Conservation (phyloP, 2,329 filamentous ascomycete species). For the Colletotrichum orbiculare region DNA sequence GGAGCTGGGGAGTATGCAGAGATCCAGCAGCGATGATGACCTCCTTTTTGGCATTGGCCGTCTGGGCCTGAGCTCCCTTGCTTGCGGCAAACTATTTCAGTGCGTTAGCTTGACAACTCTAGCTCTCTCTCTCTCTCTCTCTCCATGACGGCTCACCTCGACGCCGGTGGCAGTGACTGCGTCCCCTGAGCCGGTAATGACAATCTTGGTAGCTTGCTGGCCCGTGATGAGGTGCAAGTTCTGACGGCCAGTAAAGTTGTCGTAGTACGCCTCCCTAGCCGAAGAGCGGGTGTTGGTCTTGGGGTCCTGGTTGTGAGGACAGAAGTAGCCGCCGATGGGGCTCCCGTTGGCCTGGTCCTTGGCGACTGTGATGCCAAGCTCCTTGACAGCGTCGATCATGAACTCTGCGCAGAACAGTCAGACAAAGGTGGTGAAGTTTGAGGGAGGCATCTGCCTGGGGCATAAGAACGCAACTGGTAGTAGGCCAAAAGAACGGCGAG, state of each 20-base stretch:
- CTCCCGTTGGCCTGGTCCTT: conserved; percentile 36
- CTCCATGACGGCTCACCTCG: conserved; percentile 21
- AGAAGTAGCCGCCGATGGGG: conserved; percentile 39
- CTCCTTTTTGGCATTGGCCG: conserved; percentile 45
- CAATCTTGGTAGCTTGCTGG: conserved; percentile 43
- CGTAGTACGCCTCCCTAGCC: conserved; percentile 44
- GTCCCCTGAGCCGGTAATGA: conserved; percentile 24
- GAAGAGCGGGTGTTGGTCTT: conserved; percentile 43
- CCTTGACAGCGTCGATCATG: conserved; percentile 38
- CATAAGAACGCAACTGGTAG: conserved; percentile 39
- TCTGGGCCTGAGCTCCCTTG: conserved; percentile 9
- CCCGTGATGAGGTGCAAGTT: conserved; percentile 45
- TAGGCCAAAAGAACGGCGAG: conserved; percentile 46
- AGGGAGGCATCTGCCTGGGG: too few species aligned
- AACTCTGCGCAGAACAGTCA: conserved; percentile 23
- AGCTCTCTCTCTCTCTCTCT: not conserved
- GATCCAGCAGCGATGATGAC: conserved; percentile 55
- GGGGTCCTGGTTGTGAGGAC: conserved; percentile 40
- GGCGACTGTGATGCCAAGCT: conserved; percentile 35
- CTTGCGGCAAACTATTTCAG: conserved; percentile 19
- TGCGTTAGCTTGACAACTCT: not conserved
- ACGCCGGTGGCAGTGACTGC: conserved; percentile 36
- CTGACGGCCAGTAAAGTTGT: conserved; percentile 36
- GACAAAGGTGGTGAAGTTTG: not conserved
- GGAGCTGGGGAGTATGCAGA: conserved; percentile 54